Evolutionary conservation across 495 filamentous ascomycete genomes (phyloP), one percentile per base, ranked within the genome.

Genomic region (Aspergillus campestris): DNA sequence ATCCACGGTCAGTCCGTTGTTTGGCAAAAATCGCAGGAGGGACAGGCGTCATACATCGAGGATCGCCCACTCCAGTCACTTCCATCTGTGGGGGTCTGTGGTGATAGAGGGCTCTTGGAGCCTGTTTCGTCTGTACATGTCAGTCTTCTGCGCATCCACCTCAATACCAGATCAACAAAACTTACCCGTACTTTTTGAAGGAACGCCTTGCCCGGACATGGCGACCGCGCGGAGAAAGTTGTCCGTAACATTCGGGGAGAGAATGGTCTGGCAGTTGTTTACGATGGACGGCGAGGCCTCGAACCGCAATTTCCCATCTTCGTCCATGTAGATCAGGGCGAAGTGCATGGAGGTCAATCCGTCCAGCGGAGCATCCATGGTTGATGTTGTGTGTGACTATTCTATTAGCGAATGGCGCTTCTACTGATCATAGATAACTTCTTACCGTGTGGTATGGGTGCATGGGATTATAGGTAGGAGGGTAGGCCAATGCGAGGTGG

Each of bases 241-340:
- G 30, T 59, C 53, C 5, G 58, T 67, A 0, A 70, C 63, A 8
- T 61, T 51, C 1, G 63, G 60, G 11, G 67, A 66, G 1, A 68
- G 30, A 8, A 70, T 62, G 10, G 43, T 49, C 32, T 70, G 59
- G 10, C 53, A 59, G 34, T 55, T 62, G 18, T 59, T 49, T 2
- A 56, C 59, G 13, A 69, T 55, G 8, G 66, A 69, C 0, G 49
- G 55, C 8, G 66, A 69, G 5, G 64, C 53, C 45, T 63, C 57
- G 28, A 66, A 61, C 13, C 62, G 58, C 8, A 69, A 55, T 37
- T 66, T 65, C 7, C 64, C 66, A 37, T 52, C 44, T 29, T 57
- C 48, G 40, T 67, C 62, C 34, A 69, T 56, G 34, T 69, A 69
- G 34, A 69, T 65, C 9, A 69, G 49, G 34, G 66, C 66, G 52